A percentile compares a stretch with the other conserved stretches of the same genome.
phyloP scores from a whole-genome alignment of 257 asterid species.

The Solanum stenotomum region DNA sequence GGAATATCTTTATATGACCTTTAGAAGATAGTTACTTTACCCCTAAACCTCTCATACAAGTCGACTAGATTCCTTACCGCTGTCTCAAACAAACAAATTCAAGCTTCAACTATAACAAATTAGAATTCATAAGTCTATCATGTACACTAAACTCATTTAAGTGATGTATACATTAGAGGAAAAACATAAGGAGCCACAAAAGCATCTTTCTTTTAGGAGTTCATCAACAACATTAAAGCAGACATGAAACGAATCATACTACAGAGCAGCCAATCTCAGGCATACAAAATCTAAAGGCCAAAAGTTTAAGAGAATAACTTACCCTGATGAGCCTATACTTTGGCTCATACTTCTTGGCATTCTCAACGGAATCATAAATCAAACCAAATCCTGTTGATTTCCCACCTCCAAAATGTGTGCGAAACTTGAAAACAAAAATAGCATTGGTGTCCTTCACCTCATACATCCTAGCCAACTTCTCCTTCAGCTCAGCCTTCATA shows the following conservation, averaged over 20 bases:
- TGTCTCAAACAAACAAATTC: background rate
- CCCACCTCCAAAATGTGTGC: slow-evolving; percentile 14
- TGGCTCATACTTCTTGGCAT: slow-evolving; percentile 15
- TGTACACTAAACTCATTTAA: background rate
- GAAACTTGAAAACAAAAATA: slow-evolving; percentile 14
- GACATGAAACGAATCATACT: background rate
- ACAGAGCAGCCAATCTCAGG: background rate
- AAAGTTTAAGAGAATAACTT: background rate
- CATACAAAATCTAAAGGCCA: background rate
- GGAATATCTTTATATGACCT: background rate
- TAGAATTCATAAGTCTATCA: background rate
- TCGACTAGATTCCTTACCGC: background rate
- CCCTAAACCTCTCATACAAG: background rate
- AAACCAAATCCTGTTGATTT: slow-evolving; percentile 17
- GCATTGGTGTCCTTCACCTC: slow-evolving; percentile 11
- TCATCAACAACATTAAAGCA: background rate
- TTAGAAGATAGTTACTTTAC: background rate
- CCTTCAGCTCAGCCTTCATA: slow-evolving; percentile 10
- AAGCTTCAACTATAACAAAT: background rate
- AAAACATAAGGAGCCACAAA: background rate
- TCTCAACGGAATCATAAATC: slow-evolving; percentile 12
- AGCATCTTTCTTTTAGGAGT: background rate
- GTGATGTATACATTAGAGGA: background rate
- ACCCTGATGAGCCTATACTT: slow-evolving; percentile 17
- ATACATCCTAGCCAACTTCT: slow-evolving; percentile 9